Percentiles rank a stretch among this genome's conserved stretches.
Conservation (phyloP, 1,284 basidiomycete species). For the Ganoderma multipileum region DNA sequence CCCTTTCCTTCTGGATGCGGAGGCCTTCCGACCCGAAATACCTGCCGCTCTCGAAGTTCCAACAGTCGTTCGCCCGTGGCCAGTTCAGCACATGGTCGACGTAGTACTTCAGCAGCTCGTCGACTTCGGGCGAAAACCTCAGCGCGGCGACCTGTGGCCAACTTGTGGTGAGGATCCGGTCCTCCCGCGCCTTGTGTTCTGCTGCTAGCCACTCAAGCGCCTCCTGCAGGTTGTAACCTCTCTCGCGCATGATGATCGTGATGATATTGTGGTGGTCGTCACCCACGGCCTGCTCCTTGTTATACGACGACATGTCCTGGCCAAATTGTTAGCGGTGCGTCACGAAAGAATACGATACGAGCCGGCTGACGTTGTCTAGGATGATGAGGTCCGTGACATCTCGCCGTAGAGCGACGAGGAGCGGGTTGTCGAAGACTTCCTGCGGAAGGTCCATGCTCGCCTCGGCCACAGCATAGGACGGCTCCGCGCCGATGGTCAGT, state of each 20-base stretch:
- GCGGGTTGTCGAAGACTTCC: constrained; percentile 43
- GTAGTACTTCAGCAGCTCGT: constrained; percentile 9
- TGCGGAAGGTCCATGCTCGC: constrained; percentile 44
- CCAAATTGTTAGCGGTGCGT: constrained; percentile 7
- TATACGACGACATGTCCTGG: constrained; percentile 23
- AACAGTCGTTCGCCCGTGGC: constrained; percentile 25
- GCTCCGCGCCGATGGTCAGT: constrained; percentile 41
- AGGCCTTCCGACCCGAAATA: constrained; percentile 38
- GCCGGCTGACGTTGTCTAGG: constrained; percentile 42
- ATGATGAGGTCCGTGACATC: constrained; percentile 31
- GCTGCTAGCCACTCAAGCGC: constrained; percentile 14
- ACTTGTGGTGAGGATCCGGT: constrained; percentile 8
- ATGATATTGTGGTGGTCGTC: constrained; percentile 24
- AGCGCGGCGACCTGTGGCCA: constrained; percentile 17
- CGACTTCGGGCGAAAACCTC: constrained; percentile 9
- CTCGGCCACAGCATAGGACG: constrained; percentile 43
- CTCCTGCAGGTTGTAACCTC: constrained; percentile 2
- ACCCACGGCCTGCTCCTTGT: constrained; percentile 27
- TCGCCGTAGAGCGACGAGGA: constrained; percentile 36
- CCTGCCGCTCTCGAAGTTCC: constrained; percentile 38
- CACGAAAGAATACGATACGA: neutral
- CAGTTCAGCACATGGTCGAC: constrained; percentile 15
- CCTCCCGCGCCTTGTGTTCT: constrained; percentile 12
- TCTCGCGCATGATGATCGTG: constrained; percentile 34
- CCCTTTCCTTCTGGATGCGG: constrained; percentile 28